Base-by-base conservation (phyloP, 805 yeast species). In the Middelhovenomyces tepae region DNA sequence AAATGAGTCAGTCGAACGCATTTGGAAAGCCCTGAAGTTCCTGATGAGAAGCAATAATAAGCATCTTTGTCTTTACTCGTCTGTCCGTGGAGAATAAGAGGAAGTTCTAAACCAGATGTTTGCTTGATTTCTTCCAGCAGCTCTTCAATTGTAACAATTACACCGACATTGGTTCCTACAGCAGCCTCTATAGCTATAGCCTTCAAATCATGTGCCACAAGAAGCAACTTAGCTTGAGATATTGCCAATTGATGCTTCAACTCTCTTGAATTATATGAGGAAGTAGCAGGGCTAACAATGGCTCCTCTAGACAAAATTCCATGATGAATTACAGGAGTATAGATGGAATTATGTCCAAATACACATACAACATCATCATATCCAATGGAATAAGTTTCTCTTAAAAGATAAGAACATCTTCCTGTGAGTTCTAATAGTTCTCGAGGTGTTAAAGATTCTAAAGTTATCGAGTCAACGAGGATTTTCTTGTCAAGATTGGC, bases 1-100 rank as follows among this genome's bases (percentile, higher is more conserved):
- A 50, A 51, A 44, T 81, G 87, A 17, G 73, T 67, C 40, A 78
- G 60, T 18, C 75, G 71, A 16, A 78, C 93, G 44, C 89, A 89
- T 60, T 82, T 82, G 39, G 91, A 86, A 22, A 74, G 67, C 32
- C 89, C 89, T 4, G 57, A 44, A 8, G 63, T 56, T 4, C 58
- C 57, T 2, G 50, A 44, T 4, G 56, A 53, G 36, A 53, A 50
- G 44, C 53, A 46, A 40, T 46, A 48, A 35, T 52, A 50, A 2
- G 55, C 56, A 14, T 33, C 40, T 16, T 43, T 38, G 8, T 22
- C 7, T 16, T 19, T 6, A 19, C 20, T 10, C 10, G 36, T 10
- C 19, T 18, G 11, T 7, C 32, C 25, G n/a, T n/a, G n/a, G n/a
- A n/a, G n/a, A n/a, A 14, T 10, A n/a, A 33, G 7, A 8, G 34